Evolutionary conservation across 2,329 filamentous ascomycete species (phyloP).

Genomic region (Tolypocladium album): DNA sequence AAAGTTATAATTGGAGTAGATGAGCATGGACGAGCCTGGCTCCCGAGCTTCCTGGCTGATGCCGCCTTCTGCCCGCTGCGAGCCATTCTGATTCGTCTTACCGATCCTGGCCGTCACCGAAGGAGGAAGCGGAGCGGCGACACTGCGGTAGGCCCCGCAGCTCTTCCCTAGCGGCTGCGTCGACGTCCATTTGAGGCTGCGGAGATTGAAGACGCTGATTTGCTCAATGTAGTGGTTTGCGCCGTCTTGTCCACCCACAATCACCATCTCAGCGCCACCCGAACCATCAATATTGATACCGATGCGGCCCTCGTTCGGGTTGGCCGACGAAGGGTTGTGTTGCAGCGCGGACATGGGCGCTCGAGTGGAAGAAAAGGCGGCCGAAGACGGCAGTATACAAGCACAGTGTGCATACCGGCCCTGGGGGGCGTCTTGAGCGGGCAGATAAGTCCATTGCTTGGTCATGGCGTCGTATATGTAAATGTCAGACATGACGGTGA

Average conservation of each 20-base stretch:
- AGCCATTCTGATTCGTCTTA: constrained; percentile 35
- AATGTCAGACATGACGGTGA: constrained; percentile 96
- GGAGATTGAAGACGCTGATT: constrained; percentile 94
- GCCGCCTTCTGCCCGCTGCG: constrained; percentile 31
- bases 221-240: constrained; percentile 99
- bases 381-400: constrained; percentile 79
- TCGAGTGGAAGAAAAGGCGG: constrained; percentile 73
- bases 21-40: constrained; percentile 67
- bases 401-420: constrained; percentile 96
- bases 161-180: constrained; percentile 81
- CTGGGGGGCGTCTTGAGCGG: constrained; percentile 72
- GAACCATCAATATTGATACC: constrained; percentile 83
- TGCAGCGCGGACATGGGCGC: constrained; percentile 80
- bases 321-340: constrained; percentile 74
- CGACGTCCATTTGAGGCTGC: constrained; percentile 90
- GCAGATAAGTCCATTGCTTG: constrained; percentile 75
- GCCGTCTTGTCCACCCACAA: constrained; percentile 92
- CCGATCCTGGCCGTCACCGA: constrained; percentile 57
- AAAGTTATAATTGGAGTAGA: constrained; percentile 99
- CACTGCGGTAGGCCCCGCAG: constrained; percentile 92
- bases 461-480: constrained; percentile 86
- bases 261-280: constrained; percentile 92
- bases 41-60: constrained; percentile 44
- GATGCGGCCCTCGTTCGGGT: constrained; percentile 77
- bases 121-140: constrained; percentile 72